These are phyloP conservation scores for Musa itinerans DNA, from an alignment of 176 grass and related monocot genomes.

Conservation along the genomic window DNA sequence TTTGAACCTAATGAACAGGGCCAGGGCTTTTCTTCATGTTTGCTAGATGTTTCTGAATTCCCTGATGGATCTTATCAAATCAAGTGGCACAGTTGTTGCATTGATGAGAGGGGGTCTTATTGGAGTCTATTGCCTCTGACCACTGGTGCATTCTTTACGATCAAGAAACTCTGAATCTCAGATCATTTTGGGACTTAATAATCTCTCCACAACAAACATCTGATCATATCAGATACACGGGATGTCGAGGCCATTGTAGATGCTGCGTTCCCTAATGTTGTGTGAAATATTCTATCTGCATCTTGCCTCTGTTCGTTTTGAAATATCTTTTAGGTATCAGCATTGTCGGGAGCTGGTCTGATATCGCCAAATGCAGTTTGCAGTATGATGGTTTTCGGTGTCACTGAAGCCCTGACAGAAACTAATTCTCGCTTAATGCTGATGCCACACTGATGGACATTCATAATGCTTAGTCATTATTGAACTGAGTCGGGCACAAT, in stretches of 20 bases:
- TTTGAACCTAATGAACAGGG: constrained; percentile 38
- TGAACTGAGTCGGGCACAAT: not conserved
- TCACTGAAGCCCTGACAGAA: not conserved
- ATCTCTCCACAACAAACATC: not conserved
- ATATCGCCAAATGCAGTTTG: not conserved
- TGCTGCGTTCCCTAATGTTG: not conserved
- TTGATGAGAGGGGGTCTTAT: constrained; percentile 36
- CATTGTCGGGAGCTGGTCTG: not conserved
- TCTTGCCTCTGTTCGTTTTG: no score
- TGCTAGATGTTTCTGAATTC: constrained; percentile 58
- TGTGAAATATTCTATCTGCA: no score
- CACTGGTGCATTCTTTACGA: constrained; percentile 31
- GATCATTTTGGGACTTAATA: not conserved
- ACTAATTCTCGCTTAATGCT: not conserved
- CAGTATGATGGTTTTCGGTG: not conserved
- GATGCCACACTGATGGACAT: not conserved
- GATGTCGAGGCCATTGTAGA: not conserved
- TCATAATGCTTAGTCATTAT: not conserved
- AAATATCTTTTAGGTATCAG: not conserved
- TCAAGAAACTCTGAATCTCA: constrained; percentile 25
- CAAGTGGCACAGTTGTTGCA: constrained; percentile 55
- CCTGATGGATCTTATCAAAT: constrained; percentile 51
- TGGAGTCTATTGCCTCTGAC: constrained; percentile 65
- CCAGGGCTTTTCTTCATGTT: constrained; percentile 50
- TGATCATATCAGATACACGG: not conserved